Percentiles rank a stretch among this genome's conserved stretches.
phyloP scores from a whole-genome alignment of 768 basidiomycete species.

The Hemileccinum rubropunctum region DNA sequence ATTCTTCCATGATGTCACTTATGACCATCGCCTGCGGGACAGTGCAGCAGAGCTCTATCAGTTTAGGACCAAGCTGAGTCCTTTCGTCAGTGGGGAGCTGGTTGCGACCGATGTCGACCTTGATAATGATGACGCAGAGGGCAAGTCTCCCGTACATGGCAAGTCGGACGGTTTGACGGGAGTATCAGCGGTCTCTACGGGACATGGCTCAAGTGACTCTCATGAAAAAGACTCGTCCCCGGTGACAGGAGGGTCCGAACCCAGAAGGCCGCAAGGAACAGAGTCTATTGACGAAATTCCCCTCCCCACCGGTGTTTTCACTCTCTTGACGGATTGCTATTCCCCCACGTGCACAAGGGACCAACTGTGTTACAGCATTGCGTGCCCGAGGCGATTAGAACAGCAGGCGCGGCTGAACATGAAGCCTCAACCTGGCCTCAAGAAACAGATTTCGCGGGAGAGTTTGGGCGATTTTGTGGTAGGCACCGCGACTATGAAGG shows the following conservation, averaged over 20 bases:
- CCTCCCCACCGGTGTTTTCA: slow-evolving; percentile 92
- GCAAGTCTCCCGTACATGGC: slow-evolving; percentile 26
- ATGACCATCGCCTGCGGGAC: slow-evolving; percentile 93
- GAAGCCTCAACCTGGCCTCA: slow-evolving; percentile 88
- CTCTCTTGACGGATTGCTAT: slow-evolving; percentile 94
- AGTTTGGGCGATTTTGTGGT: slow-evolving; percentile 79
- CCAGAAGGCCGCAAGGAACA: slow-evolving; percentile 37
- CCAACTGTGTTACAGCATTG: slow-evolving; percentile 95
- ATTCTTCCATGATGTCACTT: slow-evolving; percentile 99
- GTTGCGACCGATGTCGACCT: slow-evolving; percentile 33
- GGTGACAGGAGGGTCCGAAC: slow-evolving; percentile 16
- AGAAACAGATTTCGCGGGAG: slow-evolving; percentile 79
- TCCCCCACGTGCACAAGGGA: slow-evolving; percentile 96
- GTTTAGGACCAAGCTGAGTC: slow-evolving; percentile 82
- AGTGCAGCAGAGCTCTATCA: slow-evolving; percentile 89
- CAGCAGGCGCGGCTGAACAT: slow-evolving; percentile 94
- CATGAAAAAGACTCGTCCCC: slow-evolving; percentile 35
- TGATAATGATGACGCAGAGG: slow-evolving; percentile 35
- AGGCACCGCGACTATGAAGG: slow-evolving; percentile 13
- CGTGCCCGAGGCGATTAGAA: slow-evolving; percentile 90
- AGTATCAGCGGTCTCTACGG: slow-evolving; percentile 24
- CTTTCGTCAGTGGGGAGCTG: slow-evolving; percentile 79
- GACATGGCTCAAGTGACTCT: slow-evolving; percentile 35
- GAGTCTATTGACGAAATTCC: slow-evolving; percentile 58
- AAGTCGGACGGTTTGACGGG: slow-evolving; percentile 20